Conservation (phyloP, 2,329 filamentous ascomycete species). For the Pseudogymnoascus verrucosus region DNA sequence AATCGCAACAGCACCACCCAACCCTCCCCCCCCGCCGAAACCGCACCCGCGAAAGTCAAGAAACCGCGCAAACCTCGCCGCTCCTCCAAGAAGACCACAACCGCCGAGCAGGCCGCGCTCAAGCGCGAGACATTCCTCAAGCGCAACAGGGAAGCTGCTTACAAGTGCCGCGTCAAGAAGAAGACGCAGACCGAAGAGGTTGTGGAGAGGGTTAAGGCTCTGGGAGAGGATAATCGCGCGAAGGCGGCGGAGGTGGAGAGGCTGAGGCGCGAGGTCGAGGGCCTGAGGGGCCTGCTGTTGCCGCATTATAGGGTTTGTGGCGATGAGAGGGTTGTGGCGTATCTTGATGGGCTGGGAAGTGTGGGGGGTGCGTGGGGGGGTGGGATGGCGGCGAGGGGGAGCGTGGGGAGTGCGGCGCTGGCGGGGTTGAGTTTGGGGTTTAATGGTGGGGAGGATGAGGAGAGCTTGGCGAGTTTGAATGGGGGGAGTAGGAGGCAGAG, state of each 20-base stretch:
- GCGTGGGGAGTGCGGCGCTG: neutral
- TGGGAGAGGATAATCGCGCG: neutral
- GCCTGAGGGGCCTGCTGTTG: neutral
- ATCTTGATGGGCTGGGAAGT: neutral
- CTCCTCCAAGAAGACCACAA: neutral
- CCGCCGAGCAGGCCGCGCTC: neutral
- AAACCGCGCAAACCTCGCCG: neutral
- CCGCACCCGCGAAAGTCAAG: neutral
- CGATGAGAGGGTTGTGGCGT: neutral
- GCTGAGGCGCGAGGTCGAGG: neutral
- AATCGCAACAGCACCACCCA: neutral
- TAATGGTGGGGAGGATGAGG: neutral
- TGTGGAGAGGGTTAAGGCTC: neutral
- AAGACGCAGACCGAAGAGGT: neutral
- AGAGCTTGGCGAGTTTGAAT: no score
- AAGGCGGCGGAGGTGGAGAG: neutral
- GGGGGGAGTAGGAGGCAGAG: neutral
- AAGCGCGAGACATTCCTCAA: slow-evolving; percentile 2
- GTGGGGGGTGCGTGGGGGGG: neutral
- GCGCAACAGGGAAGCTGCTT: neutral
- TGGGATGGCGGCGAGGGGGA: neutral
- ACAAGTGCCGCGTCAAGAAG: slow-evolving; percentile 8
- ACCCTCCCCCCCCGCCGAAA: neutral
- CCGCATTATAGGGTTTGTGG: neutral
- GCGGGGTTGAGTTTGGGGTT: neutral